phyloP scores from a whole-genome alignment of 805 yeast genomes.

The Limtongia smithiae region DNA sequence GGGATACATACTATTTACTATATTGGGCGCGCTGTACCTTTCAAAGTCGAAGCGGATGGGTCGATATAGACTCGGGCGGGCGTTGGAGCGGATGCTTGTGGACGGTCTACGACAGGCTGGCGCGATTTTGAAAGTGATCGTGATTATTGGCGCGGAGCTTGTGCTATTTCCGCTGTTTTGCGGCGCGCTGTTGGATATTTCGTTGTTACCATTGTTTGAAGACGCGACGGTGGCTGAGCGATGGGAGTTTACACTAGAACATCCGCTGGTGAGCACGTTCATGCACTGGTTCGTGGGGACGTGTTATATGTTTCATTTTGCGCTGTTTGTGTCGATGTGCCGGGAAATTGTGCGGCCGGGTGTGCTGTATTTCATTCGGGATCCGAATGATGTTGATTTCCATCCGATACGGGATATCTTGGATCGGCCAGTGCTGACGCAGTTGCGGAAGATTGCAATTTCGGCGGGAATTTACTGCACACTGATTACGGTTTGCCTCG shows the following conservation, averaged over 20 bases:
- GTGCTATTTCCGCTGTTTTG: slow-evolving; percentile 83
- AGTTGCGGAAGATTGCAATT: slow-evolving; percentile 65
- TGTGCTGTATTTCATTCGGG: slow-evolving; percentile 82
- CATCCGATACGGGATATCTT: slow-evolving; percentile 83
- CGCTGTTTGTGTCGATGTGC: slow-evolving; percentile 80
- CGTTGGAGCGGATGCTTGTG: slow-evolving; percentile 14
- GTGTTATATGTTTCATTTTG: slow-evolving; percentile 79
- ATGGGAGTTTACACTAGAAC: slow-evolving; percentile 9
- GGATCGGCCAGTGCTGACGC: slow-evolving; percentile 68
- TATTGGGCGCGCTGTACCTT: slow-evolving; percentile 18
- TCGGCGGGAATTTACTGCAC: slow-evolving; percentile 72
- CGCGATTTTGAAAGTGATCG: slow-evolving; percentile 67
- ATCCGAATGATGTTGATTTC: slow-evolving; percentile 91
- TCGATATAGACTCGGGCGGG: slow-evolving; percentile 4
- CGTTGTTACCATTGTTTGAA: slow-evolving; percentile 56
- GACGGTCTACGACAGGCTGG: slow-evolving; percentile 30
- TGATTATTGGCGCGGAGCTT: slow-evolving; percentile 72
- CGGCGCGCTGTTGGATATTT: slow-evolving; percentile 71
- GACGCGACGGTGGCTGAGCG: slow-evolving; percentile 13
- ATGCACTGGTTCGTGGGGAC: slow-evolving; percentile 74
- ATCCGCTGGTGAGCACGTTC: slow-evolving; percentile 33
- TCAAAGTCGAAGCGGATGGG: slow-evolving; percentile 3
- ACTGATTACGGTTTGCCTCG: slow-evolving; percentile 73
- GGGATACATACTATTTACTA: slow-evolving; percentile 21
- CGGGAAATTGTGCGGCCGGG: slow-evolving; percentile 81